phyloP scores from a whole-genome alignment of 805 yeast species.

The Zygoascus biomembranicola region DNA sequence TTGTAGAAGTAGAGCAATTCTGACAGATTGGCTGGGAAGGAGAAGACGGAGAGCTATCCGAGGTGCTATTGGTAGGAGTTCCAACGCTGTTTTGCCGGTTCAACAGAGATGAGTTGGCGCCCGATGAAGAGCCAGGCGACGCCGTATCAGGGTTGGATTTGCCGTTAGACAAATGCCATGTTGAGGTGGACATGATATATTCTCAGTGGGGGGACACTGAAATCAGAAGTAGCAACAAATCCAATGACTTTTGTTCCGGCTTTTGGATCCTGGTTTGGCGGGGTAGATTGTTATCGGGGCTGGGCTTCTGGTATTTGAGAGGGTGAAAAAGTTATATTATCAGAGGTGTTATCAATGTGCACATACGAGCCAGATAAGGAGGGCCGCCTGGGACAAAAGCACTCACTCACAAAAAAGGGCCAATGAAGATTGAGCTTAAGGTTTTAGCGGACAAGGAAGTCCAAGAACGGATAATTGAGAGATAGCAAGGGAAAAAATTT shows the following conservation, averaged over 20 bases:
- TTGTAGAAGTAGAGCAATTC: constrained; percentile 85
- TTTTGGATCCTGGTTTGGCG: not conserved
- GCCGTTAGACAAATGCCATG: not conserved
- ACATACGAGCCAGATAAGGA: not conserved
- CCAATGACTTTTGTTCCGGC: not conserved
- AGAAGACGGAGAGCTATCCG: not conserved
- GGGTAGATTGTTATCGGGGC: not conserved
- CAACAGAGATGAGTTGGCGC: not conserved
- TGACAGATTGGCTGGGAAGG: constrained; percentile 45
- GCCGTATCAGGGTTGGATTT: not conserved
- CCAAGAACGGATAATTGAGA: too few relatives aligned
- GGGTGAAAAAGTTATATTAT: not conserved
- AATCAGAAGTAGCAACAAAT: too few relatives aligned
- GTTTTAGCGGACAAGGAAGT: too few relatives aligned
- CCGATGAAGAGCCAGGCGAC: not conserved
- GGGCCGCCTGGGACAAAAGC: not conserved
- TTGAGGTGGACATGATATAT: not conserved
- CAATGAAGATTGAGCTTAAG: too few relatives aligned
- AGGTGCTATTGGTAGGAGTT: not conserved
- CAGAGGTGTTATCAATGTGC: not conserved
- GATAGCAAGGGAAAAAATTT: too few relatives aligned
- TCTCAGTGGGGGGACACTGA: too few relatives aligned
- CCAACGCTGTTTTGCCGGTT: not conserved
- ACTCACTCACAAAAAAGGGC: too few relatives aligned
- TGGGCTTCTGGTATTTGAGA: not conserved